phyloP scores from a whole-genome alignment of 2,329 filamentous ascomycete genomes.

The Lachnellula subtilissima region DNA sequence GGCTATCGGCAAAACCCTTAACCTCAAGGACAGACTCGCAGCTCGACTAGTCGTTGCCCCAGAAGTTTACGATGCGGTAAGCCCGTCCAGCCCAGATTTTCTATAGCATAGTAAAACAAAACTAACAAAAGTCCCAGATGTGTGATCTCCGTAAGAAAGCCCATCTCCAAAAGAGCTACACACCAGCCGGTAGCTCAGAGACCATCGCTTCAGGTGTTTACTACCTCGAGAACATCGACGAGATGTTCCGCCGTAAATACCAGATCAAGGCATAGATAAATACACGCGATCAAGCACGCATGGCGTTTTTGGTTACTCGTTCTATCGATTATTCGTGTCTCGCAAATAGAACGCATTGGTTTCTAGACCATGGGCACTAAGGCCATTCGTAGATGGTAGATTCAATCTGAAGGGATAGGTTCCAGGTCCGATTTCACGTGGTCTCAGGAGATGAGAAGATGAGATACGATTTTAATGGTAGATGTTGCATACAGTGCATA shows the following conservation, averaged over 20 bases:
- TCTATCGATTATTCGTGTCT: too few relatives aligned
- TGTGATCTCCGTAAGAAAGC: conserved; percentile 78
- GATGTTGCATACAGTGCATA: conserved; percentile 2
- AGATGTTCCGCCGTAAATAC: conserved; percentile 82
- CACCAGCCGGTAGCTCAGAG: conserved; percentile 62
- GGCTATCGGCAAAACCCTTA: conserved; percentile 60
- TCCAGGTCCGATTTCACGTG: conserved; percentile 2
- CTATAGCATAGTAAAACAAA: conserved; percentile 21
- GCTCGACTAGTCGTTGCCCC: conserved; percentile 63
- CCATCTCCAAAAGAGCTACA: conserved; percentile 76
- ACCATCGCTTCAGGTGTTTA: conserved; percentile 65
- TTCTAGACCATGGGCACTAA: conserved; percentile 14
- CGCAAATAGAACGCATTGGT: too few relatives aligned
- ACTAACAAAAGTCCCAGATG: conserved; percentile 48
- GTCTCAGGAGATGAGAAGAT: neutral
- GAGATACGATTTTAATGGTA: conserved; percentile 2
- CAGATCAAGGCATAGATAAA: conserved; percentile 59
- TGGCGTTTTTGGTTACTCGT: too few relatives aligned
- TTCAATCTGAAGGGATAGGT: neutral
- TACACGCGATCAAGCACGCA: neutral
- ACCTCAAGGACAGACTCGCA: conserved; percentile 65
- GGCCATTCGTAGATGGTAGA: too few relatives aligned
- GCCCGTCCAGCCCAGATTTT: conserved; percentile 21
- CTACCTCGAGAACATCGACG: conserved; percentile 75
- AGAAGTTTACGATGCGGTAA: conserved; percentile 68